These are phyloP conservation scores for Venustampulla echinocandica DNA, from an alignment of 495 filamentous ascomycete species.

Conservation along the genomic window DNA sequence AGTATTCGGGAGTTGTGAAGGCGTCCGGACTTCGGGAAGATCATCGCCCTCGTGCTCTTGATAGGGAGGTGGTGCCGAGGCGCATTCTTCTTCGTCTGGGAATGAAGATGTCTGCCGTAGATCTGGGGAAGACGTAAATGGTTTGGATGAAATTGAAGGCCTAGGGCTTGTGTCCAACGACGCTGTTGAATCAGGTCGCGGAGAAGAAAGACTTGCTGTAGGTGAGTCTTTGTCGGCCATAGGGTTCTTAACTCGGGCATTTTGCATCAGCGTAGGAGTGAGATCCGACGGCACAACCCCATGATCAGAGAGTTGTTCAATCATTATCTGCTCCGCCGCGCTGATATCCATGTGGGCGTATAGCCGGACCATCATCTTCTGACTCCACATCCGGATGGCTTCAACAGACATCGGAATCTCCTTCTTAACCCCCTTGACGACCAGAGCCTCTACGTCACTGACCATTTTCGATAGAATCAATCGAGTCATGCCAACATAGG, in stretches of 20 bases:
- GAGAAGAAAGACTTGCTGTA: slow-evolving; percentile 5
- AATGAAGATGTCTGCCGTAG: slow-evolving; percentile 13
- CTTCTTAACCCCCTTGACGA: slow-evolving; percentile 53
- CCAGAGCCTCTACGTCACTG: slow-evolving; percentile 51
- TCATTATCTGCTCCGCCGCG: slow-evolving; percentile 90
- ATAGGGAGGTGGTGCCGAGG: slow-evolving; percentile 62
- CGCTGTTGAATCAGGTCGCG: slow-evolving; percentile 11
- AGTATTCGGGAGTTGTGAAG: slow-evolving; percentile 69
- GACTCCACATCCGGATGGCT: slow-evolving; percentile 87
- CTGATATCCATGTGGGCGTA: slow-evolving; percentile 96
- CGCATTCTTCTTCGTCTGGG: slow-evolving; percentile 30
- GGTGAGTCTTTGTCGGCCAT: slow-evolving; percentile 46
- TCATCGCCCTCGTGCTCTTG: slow-evolving; percentile 60
- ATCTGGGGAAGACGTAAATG: slow-evolving; percentile 21
- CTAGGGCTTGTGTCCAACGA: slow-evolving; percentile 6
- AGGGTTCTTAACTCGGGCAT: slow-evolving; percentile 88
- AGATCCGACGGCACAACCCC: slow-evolving; percentile 80
- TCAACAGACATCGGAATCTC: slow-evolving; percentile 58
- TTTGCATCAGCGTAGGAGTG: slow-evolving; percentile 80
- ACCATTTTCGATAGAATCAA: slow-evolving; percentile 71
- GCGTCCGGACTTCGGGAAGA: slow-evolving; percentile 65
- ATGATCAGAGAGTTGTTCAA: slow-evolving; percentile 90
- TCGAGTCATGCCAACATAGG: slow-evolving; percentile 85
- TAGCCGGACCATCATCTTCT: slow-evolving; percentile 90
- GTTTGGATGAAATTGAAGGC: slow-evolving; percentile 12